Evolutionary conservation across 1,139 yeast genomes (phyloP), one percentile per base, ranked within the genome.

Genomic region (Geotrichum phurueaensis): DNA sequence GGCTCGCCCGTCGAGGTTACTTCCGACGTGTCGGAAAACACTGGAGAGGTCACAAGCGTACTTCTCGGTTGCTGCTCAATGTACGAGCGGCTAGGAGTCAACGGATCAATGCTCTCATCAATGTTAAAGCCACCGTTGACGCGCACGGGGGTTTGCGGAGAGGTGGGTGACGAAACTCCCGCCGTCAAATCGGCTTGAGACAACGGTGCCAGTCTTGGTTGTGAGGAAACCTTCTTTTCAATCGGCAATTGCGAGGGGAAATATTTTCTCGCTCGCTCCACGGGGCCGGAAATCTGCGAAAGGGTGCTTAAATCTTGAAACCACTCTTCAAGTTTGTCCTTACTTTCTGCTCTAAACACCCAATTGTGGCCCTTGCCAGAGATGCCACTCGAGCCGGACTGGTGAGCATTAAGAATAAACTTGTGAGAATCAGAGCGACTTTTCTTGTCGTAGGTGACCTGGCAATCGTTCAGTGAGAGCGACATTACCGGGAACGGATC

Each of bases 401-500:
- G 85, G 67, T 86, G 88, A 27, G 95, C 87, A 64, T 82, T 82
- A 63, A 94, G 78, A 23, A 90, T 88, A 75, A 94, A 94, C 74
- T 90, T 91, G 76, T 86, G 88, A 51, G 84, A 83, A n/a, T 79
- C 77, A 48, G 80, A 71, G 62, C 58, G 63, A 86, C 89, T 67
- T 84, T 84, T 72, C 64, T 53, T 62, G 73, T 90, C 96, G 65
- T 89, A 95, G 29, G 89, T 83, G 12, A 92, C 84, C 64, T 84
- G 85, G 71, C 97, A 91, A 63, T 89, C 90, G 68, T 85, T 89
- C 62, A 94, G 79, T 23, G 90, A 82, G 61, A 94, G 77, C 0
- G 97, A 91, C 87, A 90, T 86, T 20, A 89, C 86, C 1, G 99
- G 99, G n/a, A 80, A 73, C 60, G 89, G 84, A 71, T 92, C 97